phyloP scores from a whole-genome alignment of 306 rosid genomes.

The Lathyrus tuberosus region DNA sequence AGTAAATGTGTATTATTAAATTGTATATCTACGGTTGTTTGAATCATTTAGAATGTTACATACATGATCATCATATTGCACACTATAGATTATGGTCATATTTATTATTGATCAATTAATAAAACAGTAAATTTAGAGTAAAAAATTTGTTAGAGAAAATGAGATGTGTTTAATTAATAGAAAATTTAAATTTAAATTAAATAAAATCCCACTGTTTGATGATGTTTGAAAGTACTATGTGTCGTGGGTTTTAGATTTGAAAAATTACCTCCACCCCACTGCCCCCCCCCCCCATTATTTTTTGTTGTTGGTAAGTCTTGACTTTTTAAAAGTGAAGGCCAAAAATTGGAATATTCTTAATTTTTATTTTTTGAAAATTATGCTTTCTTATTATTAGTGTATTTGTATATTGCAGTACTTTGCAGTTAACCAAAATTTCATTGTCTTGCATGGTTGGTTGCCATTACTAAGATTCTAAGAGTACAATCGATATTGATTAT shows the following conservation, averaged over 20 bases:
- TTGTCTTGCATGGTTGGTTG: conserved; percentile 18
- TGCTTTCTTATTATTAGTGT: conserved; percentile 2
- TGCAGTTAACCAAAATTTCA: conserved; percentile 4
- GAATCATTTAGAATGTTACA: background rate
- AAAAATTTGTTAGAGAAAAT: background rate
- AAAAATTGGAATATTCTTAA: background rate
- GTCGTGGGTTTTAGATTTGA: conserved; percentile 20
- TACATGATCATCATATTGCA: background rate
- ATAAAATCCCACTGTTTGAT: conserved; percentile 12
- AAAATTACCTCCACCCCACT: no score
- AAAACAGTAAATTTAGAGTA: background rate
- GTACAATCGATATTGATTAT: background rate
- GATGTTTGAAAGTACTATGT: conserved; percentile 1
- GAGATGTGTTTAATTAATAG: background rate
- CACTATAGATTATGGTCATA: background rate
- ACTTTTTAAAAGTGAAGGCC: conserved; percentile 22
- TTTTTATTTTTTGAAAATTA: background rate
- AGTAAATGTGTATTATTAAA: background rate
- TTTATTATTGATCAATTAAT: conserved; percentile 10
- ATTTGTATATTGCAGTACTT: background rate
- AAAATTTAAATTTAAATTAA: background rate
- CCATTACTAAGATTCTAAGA: conserved; percentile 6
- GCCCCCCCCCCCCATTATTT: conserved; percentile 24
- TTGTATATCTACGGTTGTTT: background rate
- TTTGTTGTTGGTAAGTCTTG: conserved; percentile 19